Conservation (phyloP, 2,329 filamentous ascomycete genomes). For the Fusarium denticulatum region DNA sequence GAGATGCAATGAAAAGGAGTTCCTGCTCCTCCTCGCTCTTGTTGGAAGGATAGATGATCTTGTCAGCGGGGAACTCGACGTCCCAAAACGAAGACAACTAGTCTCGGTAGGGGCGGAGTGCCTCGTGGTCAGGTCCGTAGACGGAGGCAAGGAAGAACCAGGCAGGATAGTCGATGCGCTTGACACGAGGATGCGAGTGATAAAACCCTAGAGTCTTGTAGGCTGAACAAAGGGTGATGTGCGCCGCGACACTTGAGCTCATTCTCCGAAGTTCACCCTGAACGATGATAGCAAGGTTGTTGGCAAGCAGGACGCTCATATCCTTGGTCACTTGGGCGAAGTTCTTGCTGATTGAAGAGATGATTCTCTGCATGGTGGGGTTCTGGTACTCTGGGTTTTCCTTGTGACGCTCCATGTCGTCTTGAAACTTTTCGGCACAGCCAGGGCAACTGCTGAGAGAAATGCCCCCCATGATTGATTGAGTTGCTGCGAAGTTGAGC, state of each 20-base stretch:
- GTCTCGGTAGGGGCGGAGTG: background rate
- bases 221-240: no score
- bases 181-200: no score
- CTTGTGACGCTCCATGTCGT: rapidly evolving
- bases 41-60: background rate
- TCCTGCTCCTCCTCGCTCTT: background rate
- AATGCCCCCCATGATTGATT: no score
- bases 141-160: background rate
- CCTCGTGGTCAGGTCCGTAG: background rate
- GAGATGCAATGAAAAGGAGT: background rate
- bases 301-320: background rate
- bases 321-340: background rate
- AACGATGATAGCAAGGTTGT: background rate
- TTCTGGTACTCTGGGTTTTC: rapidly evolving
- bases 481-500: no score
- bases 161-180: background rate
- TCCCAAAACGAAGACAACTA: background rate
- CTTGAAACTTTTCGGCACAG: no score
- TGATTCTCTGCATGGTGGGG: background rate
- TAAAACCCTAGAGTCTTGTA: no score
- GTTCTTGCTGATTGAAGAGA: background rate
- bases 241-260: no score
- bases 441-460: no score
- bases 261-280: no score
- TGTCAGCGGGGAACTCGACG: background rate